Conservation (phyloP, 2,329 filamentous ascomycete genomes). For the Chaetomium sp. region DNA sequence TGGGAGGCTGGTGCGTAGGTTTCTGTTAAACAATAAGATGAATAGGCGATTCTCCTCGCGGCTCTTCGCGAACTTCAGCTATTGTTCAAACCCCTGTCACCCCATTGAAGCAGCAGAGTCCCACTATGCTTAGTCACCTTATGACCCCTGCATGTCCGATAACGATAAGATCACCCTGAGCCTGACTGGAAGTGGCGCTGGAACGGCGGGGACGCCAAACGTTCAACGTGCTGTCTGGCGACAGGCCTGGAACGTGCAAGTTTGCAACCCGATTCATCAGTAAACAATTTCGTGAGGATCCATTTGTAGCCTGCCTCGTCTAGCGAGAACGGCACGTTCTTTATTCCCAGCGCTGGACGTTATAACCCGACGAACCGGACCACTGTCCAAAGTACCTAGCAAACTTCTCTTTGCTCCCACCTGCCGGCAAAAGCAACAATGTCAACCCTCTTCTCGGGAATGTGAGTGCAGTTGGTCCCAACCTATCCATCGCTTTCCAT, state of each 20-base stretch:
- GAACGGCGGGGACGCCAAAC: conserved; percentile 14
- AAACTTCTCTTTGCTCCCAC: background rate
- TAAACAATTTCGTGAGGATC: conserved; percentile 11
- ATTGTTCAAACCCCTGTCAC: background rate
- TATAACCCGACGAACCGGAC: too few species aligned
- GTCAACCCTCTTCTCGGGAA: conserved; percentile 57
- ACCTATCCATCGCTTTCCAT: conserved; percentile 4
- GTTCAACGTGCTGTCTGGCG: conserved; percentile 1
- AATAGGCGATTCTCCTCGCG: conserved; percentile 2
- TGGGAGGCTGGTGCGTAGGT: background rate
- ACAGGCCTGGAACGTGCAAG: conserved; percentile 11
- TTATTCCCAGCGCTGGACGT: too few species aligned
- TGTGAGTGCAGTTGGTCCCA: conserved; percentile 40
- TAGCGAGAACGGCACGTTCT: too few species aligned
- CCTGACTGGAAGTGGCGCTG: conserved; percentile 6
- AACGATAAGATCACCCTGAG: conserved; percentile 1
- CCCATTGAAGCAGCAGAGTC: background rate
- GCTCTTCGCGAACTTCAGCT: background rate
- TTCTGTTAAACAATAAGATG: background rate
- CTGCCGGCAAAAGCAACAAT: conserved; percentile 28
- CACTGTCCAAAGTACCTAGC: too few species aligned
- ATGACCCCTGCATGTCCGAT: background rate
- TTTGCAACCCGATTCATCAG: conserved; percentile 4
- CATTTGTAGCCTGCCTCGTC: too few species aligned
- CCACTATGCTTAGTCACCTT: background rate